Conservation (phyloP, 495 filamentous ascomycete species). For the Coniosporium apollinis region DNA sequence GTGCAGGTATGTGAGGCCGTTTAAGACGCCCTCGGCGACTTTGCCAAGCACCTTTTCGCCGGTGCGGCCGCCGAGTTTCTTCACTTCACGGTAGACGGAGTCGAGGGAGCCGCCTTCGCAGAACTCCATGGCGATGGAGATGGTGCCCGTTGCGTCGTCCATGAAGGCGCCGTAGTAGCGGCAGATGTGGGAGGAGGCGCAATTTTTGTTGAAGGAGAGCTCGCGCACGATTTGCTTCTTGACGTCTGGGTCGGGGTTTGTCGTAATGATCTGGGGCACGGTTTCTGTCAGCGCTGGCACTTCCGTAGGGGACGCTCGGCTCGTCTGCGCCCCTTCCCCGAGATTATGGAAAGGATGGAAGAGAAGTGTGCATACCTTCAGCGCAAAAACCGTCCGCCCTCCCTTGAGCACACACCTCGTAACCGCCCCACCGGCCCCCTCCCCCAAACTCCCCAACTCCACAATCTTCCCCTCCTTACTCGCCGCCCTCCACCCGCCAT, state of each 20-base stretch:
- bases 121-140: slow-evolving; percentile 97
- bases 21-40: slow-evolving; percentile 86
- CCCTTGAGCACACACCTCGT: slow-evolving; percentile 77
- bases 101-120: slow-evolving; percentile 93
- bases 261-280: slow-evolving; percentile 68
- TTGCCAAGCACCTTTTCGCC: slow-evolving; percentile 98
- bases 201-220: slow-evolving; percentile 92
- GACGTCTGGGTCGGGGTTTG: slow-evolving; percentile 90
- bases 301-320: too few species aligned
- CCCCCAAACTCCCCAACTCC: slow-evolving; percentile 79
- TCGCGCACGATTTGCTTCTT: slow-evolving; percentile 96
- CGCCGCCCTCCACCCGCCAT: slow-evolving; percentile 86
- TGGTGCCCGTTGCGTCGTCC: slow-evolving; percentile 82
- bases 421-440: slow-evolving; percentile 91
- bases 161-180: slow-evolving; percentile 93
- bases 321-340: too few species aligned
- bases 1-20: slow-evolving; percentile 91
- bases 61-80: slow-evolving; percentile 81
- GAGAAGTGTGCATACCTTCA: slow-evolving; percentile 51
- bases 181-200: slow-evolving; percentile 85
- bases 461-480: slow-evolving; percentile 73
- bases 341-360: background rate
- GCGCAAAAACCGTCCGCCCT: slow-evolving; percentile 84
- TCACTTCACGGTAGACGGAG: slow-evolving; percentile 92
- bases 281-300: too few species aligned